Evolutionary conservation across 306 rosid genomes (phyloP), one percentile per base, ranked within the genome.

Genomic region (apple (Malus domestica)): DNA sequence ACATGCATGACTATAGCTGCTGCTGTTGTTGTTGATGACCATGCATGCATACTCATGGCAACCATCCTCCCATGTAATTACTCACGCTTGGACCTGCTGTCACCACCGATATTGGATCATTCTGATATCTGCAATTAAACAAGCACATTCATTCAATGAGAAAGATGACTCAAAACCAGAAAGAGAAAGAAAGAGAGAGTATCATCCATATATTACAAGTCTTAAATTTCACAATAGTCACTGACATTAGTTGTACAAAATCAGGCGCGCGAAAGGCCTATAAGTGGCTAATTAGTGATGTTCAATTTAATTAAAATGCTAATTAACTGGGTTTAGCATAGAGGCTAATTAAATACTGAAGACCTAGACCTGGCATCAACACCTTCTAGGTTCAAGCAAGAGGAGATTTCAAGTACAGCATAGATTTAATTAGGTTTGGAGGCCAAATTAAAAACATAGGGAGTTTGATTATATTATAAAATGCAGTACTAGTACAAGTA

Each of bases 11-110:
- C 38, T 5, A 20, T 11, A 8, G 62, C 14, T n/a, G 67, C 29
- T n/a, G 67, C 67, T 61, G 67, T 35, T 27, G 10, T 2, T 25
- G 65, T 9, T 23, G 15, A 22, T 60, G 35, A 35, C 45, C 30
- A 18, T 27, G 59, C 57, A 38, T 18, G 19, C 22, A n/a, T 25
- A 1, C 8, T 83, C 90, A 95, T 15, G 99, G 97, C 87, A 96
- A 81, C 99, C 98, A 92, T 60, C 90, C 93, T 66, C 88, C 86
- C 88, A 96, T 86, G 88, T 89, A 92, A 85, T 90, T 91, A 75
- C 68, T 90, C 97, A 92, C 79, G 89, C 97, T 92, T 80, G 98
- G 96, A 1, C 98, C 99, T 30, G 97, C 93, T 12, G 93, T 80
- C 68, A 89, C 97, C 71, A 85, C 90, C 70, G 91, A 67, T 64